Evolutionary conservation across 805 yeast genomes (phyloP), one percentile per base, ranked within the genome.

Genomic region (Candida taoyuanica): DNA sequence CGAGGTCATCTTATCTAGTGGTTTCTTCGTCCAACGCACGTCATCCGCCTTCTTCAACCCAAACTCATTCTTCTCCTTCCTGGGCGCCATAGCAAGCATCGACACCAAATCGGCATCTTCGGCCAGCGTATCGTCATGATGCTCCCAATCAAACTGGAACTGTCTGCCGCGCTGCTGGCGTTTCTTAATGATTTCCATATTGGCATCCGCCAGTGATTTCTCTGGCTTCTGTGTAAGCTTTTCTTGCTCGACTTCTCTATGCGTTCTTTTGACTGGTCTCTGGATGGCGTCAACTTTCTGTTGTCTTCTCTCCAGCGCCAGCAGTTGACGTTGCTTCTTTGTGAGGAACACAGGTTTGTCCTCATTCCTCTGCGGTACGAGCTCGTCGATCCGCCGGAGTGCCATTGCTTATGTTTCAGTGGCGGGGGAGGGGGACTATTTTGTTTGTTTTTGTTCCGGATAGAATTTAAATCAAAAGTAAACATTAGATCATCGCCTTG

Each of bases 101-200:
- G 44, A 37, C 2, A 43, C 48, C 7, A 37, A 77, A 35, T 63
- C 63, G 39, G 64, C 68, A 1, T 60, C 61, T 0, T 46, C 44
- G 8, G 21, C 20, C 1, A 76, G 53, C 0, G 94, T 84, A 53
- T 86, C 95, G 12, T 84, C 93, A 0, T 66, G 65, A 1, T 60
- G 64, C 41, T 71, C 70, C 95, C 95, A 86, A 11, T 73, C 81
- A 58, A 85, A 85, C 8, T 68, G 65, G 58, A 82, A 85, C 47
- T 70, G 71, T 33, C 46, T 43, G n/a, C 37, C 33, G 24, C 41
- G 6, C 18, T 13, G n/a, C 29, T 35, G 20, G 14, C 29, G 30
- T 23, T 35, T 37, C 27, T 8, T 34, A 24, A 29, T 31, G 2
- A 17, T 29, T 11, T 36, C 37, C 26, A 31, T 12, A 36, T 33